These are phyloP conservation scores for Boletus pseudopeckii DNA, from an alignment of 768 basidiomycete genomes.

Conservation along the genomic window DNA sequence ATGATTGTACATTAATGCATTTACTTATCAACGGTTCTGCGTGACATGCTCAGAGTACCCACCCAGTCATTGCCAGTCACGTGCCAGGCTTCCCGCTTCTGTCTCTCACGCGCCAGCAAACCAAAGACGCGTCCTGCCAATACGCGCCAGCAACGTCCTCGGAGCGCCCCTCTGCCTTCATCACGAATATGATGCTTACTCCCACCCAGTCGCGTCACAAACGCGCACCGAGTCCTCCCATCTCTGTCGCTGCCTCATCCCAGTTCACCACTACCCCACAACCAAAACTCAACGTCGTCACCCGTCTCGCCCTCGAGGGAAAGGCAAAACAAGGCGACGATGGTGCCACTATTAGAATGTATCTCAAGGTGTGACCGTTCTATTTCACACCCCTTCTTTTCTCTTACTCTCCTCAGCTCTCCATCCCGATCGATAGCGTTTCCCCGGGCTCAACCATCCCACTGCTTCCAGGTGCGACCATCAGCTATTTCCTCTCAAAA, in stretches of 20 bases:
- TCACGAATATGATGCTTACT: constrained; percentile 9
- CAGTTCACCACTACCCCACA: constrained; percentile 43
- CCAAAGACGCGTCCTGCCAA: constrained; percentile 20
- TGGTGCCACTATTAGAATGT: constrained; percentile 68
- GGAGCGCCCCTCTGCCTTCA: background rate
- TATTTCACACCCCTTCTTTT: background rate
- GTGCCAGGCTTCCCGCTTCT: background rate
- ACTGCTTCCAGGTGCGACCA: constrained; percentile 61
- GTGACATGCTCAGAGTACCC: constrained; percentile 15
- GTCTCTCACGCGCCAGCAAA: constrained; percentile 5
- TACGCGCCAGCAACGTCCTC: constrained; percentile 11
- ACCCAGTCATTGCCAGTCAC: constrained; percentile 23
- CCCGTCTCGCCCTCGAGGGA: constrained; percentile 72
- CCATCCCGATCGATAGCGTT: constrained; percentile 62
- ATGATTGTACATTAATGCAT: too few relatives aligned
- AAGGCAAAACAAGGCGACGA: constrained; percentile 64
- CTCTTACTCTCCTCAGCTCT: constrained; percentile 42
- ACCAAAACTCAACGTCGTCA: constrained; percentile 63
- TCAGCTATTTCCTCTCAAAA: background rate
- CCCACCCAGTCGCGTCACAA: constrained; percentile 25
- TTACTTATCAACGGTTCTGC: too few relatives aligned
- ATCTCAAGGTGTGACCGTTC: constrained; percentile 57
- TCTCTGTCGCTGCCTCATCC: constrained; percentile 36
- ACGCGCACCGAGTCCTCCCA: constrained; percentile 32
- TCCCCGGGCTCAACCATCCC: constrained; percentile 67